These are phyloP conservation scores for Pseudopediastrum boryanum DNA, from an alignment of 139 green algal species.

Conservation along the genomic window DNA sequence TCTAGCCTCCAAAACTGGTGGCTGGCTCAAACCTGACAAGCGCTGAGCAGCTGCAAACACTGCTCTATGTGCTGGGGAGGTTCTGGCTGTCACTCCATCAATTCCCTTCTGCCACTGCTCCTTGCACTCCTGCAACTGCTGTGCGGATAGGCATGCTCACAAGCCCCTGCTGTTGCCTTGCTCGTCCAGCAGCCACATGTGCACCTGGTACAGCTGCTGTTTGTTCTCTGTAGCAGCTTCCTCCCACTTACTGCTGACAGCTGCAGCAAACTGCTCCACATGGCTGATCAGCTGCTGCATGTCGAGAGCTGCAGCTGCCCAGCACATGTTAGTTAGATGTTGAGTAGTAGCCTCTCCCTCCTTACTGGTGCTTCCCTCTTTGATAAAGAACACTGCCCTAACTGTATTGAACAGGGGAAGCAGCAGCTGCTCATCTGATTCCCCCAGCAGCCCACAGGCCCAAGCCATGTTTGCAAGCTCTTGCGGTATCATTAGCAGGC, in stretches of 20 bases:
- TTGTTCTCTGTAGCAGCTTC: not conserved
- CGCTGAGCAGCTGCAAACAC: not conserved
- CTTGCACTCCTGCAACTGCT: conserved; percentile 26
- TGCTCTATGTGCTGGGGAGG: not conserved
- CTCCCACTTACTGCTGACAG: not conserved
- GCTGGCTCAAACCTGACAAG: not conserved
- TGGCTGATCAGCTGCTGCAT: too few relatives aligned
- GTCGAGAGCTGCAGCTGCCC: not conserved
- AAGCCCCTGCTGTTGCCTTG: not conserved
- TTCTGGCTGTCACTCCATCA: not conserved
- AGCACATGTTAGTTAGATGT: too few relatives aligned
- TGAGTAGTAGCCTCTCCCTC: too few relatives aligned
- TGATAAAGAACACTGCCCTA: not conserved
- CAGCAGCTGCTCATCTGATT: not conserved
- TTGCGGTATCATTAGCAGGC: not conserved
- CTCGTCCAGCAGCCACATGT: not conserved
- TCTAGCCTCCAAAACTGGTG: not conserved
- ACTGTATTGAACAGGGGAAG: not conserved
- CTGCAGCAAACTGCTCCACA: too few relatives aligned
- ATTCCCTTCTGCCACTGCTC: too few relatives aligned
- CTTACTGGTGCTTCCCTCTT: not conserved
- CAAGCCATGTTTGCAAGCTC: not conserved
- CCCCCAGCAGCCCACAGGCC: not conserved
- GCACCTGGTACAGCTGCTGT: conserved; percentile 15
- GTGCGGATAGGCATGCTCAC: not conserved